Base-by-base conservation (phyloP, 2,329 filamentous ascomycete species). In the Claviceps humidiphila region DNA sequence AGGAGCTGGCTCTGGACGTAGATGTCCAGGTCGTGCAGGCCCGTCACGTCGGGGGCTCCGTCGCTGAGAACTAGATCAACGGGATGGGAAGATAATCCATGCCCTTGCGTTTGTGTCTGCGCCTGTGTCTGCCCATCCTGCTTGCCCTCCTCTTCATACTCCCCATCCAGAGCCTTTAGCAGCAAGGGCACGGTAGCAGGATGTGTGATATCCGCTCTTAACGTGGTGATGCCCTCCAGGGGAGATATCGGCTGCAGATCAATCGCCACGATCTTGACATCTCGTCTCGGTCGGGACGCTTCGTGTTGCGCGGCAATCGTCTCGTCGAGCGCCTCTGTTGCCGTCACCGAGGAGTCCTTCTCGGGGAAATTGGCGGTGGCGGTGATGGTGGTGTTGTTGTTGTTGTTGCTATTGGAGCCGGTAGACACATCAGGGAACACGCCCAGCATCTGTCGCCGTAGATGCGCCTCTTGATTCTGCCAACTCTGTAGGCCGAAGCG, bases 1-100 rank as follows among this genome's bases (percentile, higher is more conserved):
- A 98, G 83, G 8, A 98, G 78, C 69, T 97, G 93, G 8, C 87
- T 90, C 70, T 98, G 93, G 17, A 98, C 87, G 69, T 98, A 98
- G 59, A 97, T 97, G 68, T 98, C 93, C 39, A 98, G 80, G 66
- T 98, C 93, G 67, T 98, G 93, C 1, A 98, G 77, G 20, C 93
- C 93, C 0, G 93, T 98, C 13, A 98, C 93, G 62, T 98, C 93
- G 0, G 93, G 93, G 0, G 93, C 93, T 51, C 93, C 93, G 61
- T 98, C 93, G 53, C 89, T 95, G 56, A 98, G 80, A 24, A 98
- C 91, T 1, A 98, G 78, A 64, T 98, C 93, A 14, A 97, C 91
- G 0, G 85, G 87, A 48, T 89, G 81, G 1, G 83, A 79, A 2
- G 85, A 78, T 58, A 44, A 26, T 8, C 26, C 30, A 13, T 34